Percentiles rank a stretch among this genome's conserved stretches.
These are phyloP conservation scores for Podosphaera aphanis DNA, from an alignment of 2,329 filamentous ascomycete genomes.

Conservation along the genomic window DNA sequence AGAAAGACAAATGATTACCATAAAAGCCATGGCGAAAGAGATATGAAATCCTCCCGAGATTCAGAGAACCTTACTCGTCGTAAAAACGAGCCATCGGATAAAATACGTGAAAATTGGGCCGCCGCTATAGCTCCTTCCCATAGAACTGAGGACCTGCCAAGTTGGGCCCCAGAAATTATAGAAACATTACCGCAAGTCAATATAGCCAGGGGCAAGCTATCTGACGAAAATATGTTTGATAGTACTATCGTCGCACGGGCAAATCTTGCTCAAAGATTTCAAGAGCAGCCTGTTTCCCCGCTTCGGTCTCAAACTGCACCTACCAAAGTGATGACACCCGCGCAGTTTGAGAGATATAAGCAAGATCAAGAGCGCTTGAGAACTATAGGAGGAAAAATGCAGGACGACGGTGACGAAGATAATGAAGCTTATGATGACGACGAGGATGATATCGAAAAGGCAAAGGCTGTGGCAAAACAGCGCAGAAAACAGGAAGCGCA, in stretches of 20 bases:
- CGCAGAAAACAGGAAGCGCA: constrained; percentile 75
- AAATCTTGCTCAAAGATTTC: constrained; percentile 11
- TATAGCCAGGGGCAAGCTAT: constrained; percentile 4
- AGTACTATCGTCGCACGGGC: constrained; percentile 11
- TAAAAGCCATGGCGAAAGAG: constrained; percentile 13
- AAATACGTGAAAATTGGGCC: constrained; percentile 13
- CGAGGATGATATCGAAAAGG: constrained; percentile 58
- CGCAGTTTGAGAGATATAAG: constrained; percentile 62
- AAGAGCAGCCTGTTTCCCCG: constrained; percentile 8
- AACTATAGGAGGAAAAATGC: constrained; percentile 22
- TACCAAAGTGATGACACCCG: constrained; percentile 66
- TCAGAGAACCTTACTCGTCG: constrained; percentile 13
- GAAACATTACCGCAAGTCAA: constrained; percentile 10
- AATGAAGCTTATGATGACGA: constrained; percentile 44
- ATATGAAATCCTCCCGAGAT: constrained; percentile 15
- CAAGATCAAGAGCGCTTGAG: constrained; percentile 43
- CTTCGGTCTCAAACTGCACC: background rate
- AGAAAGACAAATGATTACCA: constrained; percentile 13
- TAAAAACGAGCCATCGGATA: constrained; percentile 9
- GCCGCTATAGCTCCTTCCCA: constrained; percentile 7
- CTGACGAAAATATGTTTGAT: constrained; percentile 15
- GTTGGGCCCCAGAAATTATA: constrained; percentile 7
- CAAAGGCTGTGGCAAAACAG: constrained; percentile 48
- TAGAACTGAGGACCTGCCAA: constrained; percentile 6
- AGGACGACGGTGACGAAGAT: constrained; percentile 36